Base-by-base conservation (phyloP, 352 stramenopile species). In the Globisporangium cylindrosporum region DNA sequence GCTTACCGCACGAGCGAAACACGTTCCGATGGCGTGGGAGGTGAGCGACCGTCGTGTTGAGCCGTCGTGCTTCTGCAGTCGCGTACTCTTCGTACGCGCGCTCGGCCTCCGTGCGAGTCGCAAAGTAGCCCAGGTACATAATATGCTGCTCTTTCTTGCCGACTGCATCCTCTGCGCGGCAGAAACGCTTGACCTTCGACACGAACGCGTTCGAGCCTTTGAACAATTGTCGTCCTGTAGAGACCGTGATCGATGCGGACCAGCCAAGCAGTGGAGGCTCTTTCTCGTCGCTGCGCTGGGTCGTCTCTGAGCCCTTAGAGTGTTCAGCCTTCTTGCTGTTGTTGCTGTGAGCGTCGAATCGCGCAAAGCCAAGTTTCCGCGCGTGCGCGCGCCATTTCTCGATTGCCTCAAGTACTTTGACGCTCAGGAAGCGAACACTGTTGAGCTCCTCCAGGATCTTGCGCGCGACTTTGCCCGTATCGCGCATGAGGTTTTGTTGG, bases 1-100 rank as follows among this genome's bases (percentile, higher is more conserved):
- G 87, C 22, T 91, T 89, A 2, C 87, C 84, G 62, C 87, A 94
- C 1, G 87, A 94, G 7, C 85, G 80, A 63, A 93, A 89, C 0
- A 94, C 79, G 51, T 74, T 87, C 24, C 87, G 74, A 41, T 82
- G 76, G 15, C 67, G 67, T 0, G 84, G 87, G 15, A 94, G 71
- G 48, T 90, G 77, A 4, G 73, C 73, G 0, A 77, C 64, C 0
- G 83, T 91, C 2, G 83, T 93, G 38, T 91, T 91, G n/a, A 92
- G 57, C 1, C 82, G 71, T 15, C 78, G 78, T 6, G 87, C 87
- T 66, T 94, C 83, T 0, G 77, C 70, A 4, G 77, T 73, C 1
- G 84, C 87, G 54, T 83, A 80, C 27, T 83, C 73, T 61, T 94
- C 87, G 53, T 94, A 94, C 0, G 83, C 81, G 64, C 66, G 72